Evolutionary conservation across 2,329 filamentous ascomycete species (phyloP), one percentile per base, ranked within the genome.

Genomic region (Aureobasidium namibiae): DNA sequence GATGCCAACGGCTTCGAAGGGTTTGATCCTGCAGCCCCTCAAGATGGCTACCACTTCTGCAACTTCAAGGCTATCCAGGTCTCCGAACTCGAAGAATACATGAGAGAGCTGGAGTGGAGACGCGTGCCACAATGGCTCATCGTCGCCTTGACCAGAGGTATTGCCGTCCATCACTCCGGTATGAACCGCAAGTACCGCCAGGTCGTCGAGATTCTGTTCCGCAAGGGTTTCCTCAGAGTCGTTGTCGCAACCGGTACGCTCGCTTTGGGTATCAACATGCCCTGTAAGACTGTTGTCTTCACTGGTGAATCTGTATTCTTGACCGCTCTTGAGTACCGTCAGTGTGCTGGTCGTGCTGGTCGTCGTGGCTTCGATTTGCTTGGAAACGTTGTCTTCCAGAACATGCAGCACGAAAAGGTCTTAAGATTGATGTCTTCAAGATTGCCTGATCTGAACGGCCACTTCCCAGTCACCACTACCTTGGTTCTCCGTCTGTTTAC

Each of bases 261-360:
- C 23, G 86, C 86, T 1, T 75, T 92, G 5, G 89, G 89, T 75
- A 87, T 92, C 74, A 92, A 90, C 64, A 89, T 90, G 86, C 89
- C 89, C 10, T 92, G 88, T 69, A 89, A 89, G 69, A 92, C 88
- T 1, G 87, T 91, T 0, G 82, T 90, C 1, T 92, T 92, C 69
- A 80, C 79, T 16, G 87, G 87, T 0, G 88, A 92, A 68, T 89
- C 85, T 0, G 77, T 88, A 2, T 90, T 82, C 67, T 73, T 92
- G 44, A 90, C 87, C 0, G 82, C 88, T 0, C 80, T 92, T 54
- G 90, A 89, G 68, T 92, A 87, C 70, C 82, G 87, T 9, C 89
- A 92, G 69, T 87, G 83, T 8, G 83, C 88, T 60, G 88, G 89
- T 71, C 85, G 88, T 77, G 86, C 89, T 33, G 89, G 89, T 64